These are phyloP conservation scores for Hypoxylon intermedium DNA, from an alignment of 495 filamentous ascomycete species.

Conservation along the genomic window DNA sequence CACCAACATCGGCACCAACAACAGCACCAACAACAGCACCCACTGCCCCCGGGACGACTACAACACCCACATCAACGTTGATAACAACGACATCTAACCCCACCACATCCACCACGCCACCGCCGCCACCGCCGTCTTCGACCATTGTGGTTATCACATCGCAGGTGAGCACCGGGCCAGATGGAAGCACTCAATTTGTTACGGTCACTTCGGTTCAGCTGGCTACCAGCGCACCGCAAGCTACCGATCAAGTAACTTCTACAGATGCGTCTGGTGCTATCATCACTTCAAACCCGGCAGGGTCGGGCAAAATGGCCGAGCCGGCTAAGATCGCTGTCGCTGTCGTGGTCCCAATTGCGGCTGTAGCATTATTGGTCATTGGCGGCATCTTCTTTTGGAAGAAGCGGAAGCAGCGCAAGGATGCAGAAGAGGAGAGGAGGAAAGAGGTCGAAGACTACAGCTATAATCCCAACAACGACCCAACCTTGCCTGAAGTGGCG, in stretches of 20 bases:
- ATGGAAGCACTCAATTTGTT: constrained; percentile 33
- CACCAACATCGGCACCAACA: constrained; percentile 23
- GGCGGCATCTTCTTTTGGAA: constrained; percentile 84
- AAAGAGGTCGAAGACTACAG: constrained; percentile 97
- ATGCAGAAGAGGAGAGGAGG: constrained; percentile 82
- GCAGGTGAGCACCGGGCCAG: constrained; percentile 22
- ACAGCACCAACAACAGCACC: constrained; percentile 34
- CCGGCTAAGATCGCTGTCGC: constrained; percentile 85
- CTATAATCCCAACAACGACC: constrained; percentile 94
- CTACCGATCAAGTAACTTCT: constrained; percentile 31
- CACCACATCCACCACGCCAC: constrained; percentile 34
- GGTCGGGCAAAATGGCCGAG: constrained; percentile 57
- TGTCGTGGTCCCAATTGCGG: constrained; percentile 90
- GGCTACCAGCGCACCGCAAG: constrained; percentile 11
- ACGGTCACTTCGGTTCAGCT: constrained; percentile 39
- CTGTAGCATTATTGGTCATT: constrained; percentile 81
- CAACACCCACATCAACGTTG: constrained; percentile 30
- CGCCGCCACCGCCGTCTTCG: constrained; percentile 14
- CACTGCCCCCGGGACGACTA: constrained; percentile 42
- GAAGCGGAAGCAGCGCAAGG: constrained; percentile 81
- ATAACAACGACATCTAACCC: constrained; percentile 29
- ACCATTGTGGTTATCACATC: constrained; percentile 39
- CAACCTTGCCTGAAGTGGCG: constrained; percentile 73
- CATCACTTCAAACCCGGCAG: constrained; percentile 45
- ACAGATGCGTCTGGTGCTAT: constrained; percentile 36